Percentiles rank a stretch among this genome's conserved stretches.
Evolutionary conservation across 208 protist genomes (phyloP).

Genomic region (Trichomonas vaginalis): DNA sequence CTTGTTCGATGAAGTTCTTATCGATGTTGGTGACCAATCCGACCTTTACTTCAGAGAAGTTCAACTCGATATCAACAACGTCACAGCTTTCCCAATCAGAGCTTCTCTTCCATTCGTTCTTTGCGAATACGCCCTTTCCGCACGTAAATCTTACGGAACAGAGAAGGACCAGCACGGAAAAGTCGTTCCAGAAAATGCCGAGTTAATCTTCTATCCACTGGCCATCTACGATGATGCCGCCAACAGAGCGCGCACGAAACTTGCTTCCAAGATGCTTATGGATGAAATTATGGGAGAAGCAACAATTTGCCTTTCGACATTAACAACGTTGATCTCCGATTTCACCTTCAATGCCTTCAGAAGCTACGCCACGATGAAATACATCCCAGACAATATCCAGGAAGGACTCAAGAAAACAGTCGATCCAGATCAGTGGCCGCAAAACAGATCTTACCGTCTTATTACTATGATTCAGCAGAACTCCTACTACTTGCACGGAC

Average conservation of each 20-base stretch:
- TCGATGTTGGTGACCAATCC: not conserved
- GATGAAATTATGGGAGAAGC: not conserved
- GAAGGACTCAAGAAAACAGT: not conserved
- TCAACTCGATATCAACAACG: not conserved
- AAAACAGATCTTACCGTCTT: not conserved
- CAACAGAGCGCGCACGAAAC: not conserved
- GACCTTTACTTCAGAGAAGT: not conserved
- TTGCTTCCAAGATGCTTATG: not conserved
- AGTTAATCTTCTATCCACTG: slow-evolving; percentile 2
- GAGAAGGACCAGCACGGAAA: not conserved
- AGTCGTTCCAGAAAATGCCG: not conserved
- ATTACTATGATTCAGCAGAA: not conserved
- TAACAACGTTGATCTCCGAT: not conserved
- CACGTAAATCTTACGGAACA: too few relatives aligned
- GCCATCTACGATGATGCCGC: not conserved
- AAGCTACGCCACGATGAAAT: not conserved
- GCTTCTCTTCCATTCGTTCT: not conserved
- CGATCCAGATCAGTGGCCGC: not conserved
- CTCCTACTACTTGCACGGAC: not conserved
- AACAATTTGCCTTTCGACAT: not conserved
- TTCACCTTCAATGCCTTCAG: not conserved
- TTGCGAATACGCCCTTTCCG: not conserved
- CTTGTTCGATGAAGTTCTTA: not conserved
- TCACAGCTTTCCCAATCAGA: not conserved
- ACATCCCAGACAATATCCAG: not conserved